These are phyloP conservation scores for Kockovaella imperatae DNA, from an alignment of 768 basidiomycete species.

Conservation along the genomic window DNA sequence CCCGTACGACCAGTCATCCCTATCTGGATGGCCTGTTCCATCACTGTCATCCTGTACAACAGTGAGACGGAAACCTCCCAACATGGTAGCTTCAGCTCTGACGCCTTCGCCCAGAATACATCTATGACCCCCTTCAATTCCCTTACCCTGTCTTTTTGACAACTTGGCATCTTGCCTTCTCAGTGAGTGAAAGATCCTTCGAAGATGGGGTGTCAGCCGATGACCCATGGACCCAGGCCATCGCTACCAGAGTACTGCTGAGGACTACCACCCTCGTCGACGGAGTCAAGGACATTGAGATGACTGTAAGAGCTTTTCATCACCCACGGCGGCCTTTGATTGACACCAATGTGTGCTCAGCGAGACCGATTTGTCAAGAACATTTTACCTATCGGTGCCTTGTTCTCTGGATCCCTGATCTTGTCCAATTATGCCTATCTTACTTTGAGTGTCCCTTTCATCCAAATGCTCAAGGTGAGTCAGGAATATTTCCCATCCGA, in stretches of 20 bases:
- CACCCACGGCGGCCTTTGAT: not conserved
- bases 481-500: not conserved
- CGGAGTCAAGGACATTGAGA: constrained; percentile 48
- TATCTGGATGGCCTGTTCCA: constrained; percentile 84
- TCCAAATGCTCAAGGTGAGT: constrained; percentile 90
- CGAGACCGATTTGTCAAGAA: constrained; percentile 58
- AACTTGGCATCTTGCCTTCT: constrained; percentile 69
- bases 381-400: constrained; percentile 86
- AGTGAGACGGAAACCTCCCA: constrained; percentile 56
- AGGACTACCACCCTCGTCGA: constrained; percentile 43
- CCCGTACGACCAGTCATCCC: constrained; percentile 50
- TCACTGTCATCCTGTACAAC: constrained; percentile 92
- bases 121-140: constrained; percentile 55
- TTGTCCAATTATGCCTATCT: constrained; percentile 91
- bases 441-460: constrained; percentile 80
- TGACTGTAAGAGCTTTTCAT: constrained; percentile 50
- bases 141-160: constrained; percentile 87
- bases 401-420: constrained; percentile 89
- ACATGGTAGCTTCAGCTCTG: not conserved
- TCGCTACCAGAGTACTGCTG: constrained; percentile 38
- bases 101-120: constrained; percentile 28
- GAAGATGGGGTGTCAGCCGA: no score
- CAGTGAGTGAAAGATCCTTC: constrained; percentile 50
- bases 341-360: constrained; percentile 9
- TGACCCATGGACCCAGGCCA: constrained; percentile 23